A percentile compares a stretch with the other conserved stretches of the same genome.
Conservation (phyloP, 2,329 filamentous ascomycete species). For the Simplicillium sp. region DNA sequence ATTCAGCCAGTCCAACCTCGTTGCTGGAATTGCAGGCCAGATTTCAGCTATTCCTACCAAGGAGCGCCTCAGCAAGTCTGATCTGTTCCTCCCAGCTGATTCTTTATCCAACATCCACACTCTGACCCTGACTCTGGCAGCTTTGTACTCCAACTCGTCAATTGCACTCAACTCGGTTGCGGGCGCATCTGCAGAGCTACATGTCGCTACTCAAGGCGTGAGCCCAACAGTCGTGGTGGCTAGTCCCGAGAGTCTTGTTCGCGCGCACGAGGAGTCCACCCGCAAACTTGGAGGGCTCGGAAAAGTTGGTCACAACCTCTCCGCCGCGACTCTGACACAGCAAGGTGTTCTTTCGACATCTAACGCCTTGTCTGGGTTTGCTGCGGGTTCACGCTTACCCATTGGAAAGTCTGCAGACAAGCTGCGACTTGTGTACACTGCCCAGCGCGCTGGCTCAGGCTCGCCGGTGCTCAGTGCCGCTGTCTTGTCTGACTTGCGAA, state of each 20-base stretch:
- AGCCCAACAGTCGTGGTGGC: constrained; percentile 77
- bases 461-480: constrained; percentile 56
- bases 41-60: constrained; percentile 64
- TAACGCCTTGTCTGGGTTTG: constrained; percentile 35
- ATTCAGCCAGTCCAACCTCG: constrained; percentile 76
- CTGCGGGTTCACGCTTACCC: constrained; percentile 46
- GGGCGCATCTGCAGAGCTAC: constrained; percentile 60
- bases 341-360: constrained; percentile 62
- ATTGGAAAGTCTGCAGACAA: constrained; percentile 58
- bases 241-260: constrained; percentile 62
- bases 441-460: constrained; percentile 58
- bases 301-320: constrained; percentile 60
- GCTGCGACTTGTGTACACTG: constrained; percentile 71
- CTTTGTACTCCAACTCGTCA: constrained; percentile 76
- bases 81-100: constrained; percentile 80
- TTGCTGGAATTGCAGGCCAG: constrained; percentile 75
- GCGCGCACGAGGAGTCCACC: constrained; percentile 55
- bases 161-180: constrained; percentile 85
- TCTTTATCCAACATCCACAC: constrained; percentile 72
- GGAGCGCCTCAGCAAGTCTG: constrained; percentile 63
- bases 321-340: constrained; percentile 58
- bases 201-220: constrained; percentile 61
- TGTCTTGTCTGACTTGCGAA: constrained; percentile 69
- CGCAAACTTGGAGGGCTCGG: constrained; percentile 53
- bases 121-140: constrained; percentile 69